Evolutionary conservation across 2,329 filamentous ascomycete genomes (phyloP), one percentile per base, ranked within the genome.

Genomic region (Gyromitra esculenta): DNA sequence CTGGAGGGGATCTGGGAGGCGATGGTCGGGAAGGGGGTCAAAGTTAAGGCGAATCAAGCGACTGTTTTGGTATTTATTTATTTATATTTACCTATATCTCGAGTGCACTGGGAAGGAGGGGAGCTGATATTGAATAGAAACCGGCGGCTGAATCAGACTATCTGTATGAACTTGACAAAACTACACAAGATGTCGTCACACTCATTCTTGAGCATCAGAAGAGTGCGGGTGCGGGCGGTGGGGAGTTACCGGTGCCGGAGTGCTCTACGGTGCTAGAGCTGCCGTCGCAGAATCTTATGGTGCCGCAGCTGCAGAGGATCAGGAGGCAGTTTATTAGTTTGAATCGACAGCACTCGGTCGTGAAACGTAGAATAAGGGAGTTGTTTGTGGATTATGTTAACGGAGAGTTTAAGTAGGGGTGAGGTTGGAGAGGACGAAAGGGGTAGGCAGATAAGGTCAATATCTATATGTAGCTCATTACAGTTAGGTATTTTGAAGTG

Each of bases 291-390:
- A 89, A 88, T 78, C 84, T 93, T 64, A 90, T 90, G 0, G 82
- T 96, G 56, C 90, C 92, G 7, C 91, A 93, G 82, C 84, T 96
- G 79, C 93, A 96, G 84, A 87, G 93, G 78, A 85, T 94, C 80
- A 87, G 93, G 76, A 87, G 93, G 81, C 92, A 93, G 63, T 96
- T 92, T 84, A 90, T 95, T 80, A 88, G 87, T 4, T 83, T 96
- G 82, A 94, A 94, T 80, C 86, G 93, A 85, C 81, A 91, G 86
- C 82, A 94, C 88, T 76, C 89, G 85, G 60, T 84, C 86, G 72
- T 88, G 5, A 86, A 85, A 1, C 85, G 85, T 37, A 86, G 88
- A 80, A 86, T 91, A 80, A 85, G 87, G 77, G 88, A 89, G 81
- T 88, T 87, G 43, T 92, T 92, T 82, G 89, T 91, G 41, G 86